Evolutionary conservation across 352 stramenopile genomes (phyloP).

Genomic region (Phytophthora sansomeana): DNA sequence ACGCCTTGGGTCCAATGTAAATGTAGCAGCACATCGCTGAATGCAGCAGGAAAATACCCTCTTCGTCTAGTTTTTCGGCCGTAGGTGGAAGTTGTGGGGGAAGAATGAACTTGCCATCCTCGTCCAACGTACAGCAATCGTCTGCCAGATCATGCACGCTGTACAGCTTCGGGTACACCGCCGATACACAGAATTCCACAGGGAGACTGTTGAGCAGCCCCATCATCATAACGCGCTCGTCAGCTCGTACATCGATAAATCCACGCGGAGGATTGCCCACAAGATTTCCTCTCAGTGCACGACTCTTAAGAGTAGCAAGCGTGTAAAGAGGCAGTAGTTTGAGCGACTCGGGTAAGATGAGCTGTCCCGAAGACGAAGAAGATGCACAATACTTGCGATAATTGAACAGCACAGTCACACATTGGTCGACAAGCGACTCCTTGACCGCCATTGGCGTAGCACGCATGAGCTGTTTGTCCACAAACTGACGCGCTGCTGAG

Average conservation of each 20-base stretch:
- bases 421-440: conserved; percentile 86
- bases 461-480: conserved; percentile 85
- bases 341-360: conserved; percentile 93
- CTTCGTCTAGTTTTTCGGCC: conserved; percentile 86
- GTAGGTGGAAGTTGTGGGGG: conserved; percentile 80
- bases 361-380: conserved; percentile 90
- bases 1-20: conserved; percentile 83
- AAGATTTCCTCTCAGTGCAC: conserved; percentile 86
- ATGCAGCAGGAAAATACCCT: conserved; percentile 90
- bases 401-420: conserved; percentile 89
- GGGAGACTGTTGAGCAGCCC: conserved; percentile 79
- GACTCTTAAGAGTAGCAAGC: conserved; percentile 87
- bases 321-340: conserved; percentile 93
- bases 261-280: conserved; percentile 79
- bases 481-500: conserved; percentile 78
- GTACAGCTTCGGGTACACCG: conserved; percentile 91
- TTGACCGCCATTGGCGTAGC: conserved; percentile 78
- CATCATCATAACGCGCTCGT: conserved; percentile 91
- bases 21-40: conserved; percentile 89
- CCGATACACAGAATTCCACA: conserved; percentile 85
- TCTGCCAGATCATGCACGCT: conserved; percentile 87
- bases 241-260: conserved; percentile 87
- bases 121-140: conserved; percentile 80
- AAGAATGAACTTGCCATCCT: conserved; percentile 83
- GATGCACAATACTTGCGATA: conserved; percentile 93